Evolutionary conservation across 2,329 filamentous ascomycete genomes (phyloP), one percentile per base, ranked within the genome.

Genomic region (Aureobasidium melanogenum): DNA sequence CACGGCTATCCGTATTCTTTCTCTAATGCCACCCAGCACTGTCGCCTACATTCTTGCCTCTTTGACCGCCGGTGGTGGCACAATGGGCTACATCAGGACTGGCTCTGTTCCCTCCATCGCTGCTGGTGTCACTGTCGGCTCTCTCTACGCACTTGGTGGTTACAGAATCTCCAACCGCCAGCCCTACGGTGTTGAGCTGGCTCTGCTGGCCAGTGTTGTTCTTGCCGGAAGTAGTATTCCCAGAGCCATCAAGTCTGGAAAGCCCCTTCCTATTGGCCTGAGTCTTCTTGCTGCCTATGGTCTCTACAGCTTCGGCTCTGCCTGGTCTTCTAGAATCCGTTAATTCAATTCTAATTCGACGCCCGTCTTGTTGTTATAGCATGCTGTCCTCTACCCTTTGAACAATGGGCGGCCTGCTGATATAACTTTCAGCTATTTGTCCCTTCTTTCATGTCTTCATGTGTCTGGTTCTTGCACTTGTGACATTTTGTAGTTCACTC

Each of bases 211-310:
- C 5, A 96, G 90, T 0, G 69, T 91, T n/a, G 77, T 97, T 28
- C 82, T 99, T 38, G 93, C 83, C 2, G 91, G 91, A 22, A 88
- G 88, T 44, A 88, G 89, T 1, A 87, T 97, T 63, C 94, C 94
- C 14, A 83, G 94, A 57, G 94, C 91, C 5, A 85, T 99, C 70
- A 89, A 86, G 73, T 83, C 86, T 44, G 80, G 82, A 68, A 99
- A 97, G 82, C 89, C 90, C 0, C 83, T 99, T 57, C 93, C 94
- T 0, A 80, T 88, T 61, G 84, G 87, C 12, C 77, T 99, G 70
- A 93, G 89, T 70, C 70, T 91, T 51, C 71, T 97, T 70, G 91
- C 93, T 15, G 78, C 85, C 10, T 90, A 89, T 73, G 93, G 93
- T 17, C 71, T 96, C 67, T 80, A 84, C 69, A 86, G 88, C 26